A percentile compares a stretch with the other conserved stretches of the same genome.
phyloP scores from a whole-genome alignment of 805 yeast species.

The Danielia reshetovae region DNA sequence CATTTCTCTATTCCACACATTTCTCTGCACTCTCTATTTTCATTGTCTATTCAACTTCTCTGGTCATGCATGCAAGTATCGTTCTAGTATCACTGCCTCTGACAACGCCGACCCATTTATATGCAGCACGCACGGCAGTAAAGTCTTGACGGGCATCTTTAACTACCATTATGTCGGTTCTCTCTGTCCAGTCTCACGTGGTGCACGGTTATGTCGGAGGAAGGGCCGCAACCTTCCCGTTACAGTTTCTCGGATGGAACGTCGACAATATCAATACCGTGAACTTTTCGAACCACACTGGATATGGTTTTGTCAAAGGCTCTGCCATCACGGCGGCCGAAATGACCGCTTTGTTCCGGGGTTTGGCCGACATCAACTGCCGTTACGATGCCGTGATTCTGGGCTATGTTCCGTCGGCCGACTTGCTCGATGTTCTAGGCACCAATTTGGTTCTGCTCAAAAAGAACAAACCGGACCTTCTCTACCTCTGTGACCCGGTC shows the following conservation, averaged over 20 bases:
- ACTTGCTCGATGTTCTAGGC: constrained; percentile 10
- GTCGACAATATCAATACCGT: constrained; percentile 88
- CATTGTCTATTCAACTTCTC: too few species aligned
- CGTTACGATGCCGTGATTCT: constrained; percentile 15
- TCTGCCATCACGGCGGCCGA: constrained; percentile 7
- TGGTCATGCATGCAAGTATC: too few species aligned
- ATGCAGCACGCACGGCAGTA: too few species aligned
- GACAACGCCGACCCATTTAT: too few species aligned
- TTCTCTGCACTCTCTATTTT: too few species aligned
- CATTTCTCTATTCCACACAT: too few species aligned
- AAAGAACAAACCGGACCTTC: constrained; percentile 13
- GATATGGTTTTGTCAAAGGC: constrained; percentile 51
- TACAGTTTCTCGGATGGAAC: constrained; percentile 87
- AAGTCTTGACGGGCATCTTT: too few species aligned
- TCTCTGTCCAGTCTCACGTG: constrained; percentile 78
- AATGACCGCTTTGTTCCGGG: constrained; percentile 10
- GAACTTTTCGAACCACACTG: constrained; percentile 89
- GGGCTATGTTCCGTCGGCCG: constrained; percentile 17
- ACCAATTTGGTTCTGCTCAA: constrained; percentile 8
- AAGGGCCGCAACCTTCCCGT: constrained; percentile 83
- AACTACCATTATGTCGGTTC: constrained; percentile 26
- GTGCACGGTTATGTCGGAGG: constrained; percentile 96
- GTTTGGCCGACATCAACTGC: constrained; percentile 12
- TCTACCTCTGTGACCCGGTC: constrained; percentile 17
- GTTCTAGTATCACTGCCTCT: too few species aligned